These are phyloP conservation scores for Asterophora lycoperdoides DNA, from an alignment of 768 basidiomycete genomes.

Conservation along the genomic window DNA sequence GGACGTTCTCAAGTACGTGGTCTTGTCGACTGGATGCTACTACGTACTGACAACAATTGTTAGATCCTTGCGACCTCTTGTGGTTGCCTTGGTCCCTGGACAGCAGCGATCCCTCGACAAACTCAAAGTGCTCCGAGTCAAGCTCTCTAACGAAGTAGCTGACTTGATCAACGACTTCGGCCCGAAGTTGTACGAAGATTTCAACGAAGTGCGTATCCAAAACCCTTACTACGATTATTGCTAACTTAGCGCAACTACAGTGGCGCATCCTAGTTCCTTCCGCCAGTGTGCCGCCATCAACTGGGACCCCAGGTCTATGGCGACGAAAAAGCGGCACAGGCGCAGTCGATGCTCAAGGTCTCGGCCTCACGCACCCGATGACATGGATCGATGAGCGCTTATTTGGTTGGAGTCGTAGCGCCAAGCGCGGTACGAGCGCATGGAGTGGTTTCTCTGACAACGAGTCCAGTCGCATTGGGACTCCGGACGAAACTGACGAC, in stretches of 20 bases:
- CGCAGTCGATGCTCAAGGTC: slow-evolving; percentile 82
- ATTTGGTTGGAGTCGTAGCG: slow-evolving; percentile 86
- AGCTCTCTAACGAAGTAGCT: slow-evolving; percentile 80
- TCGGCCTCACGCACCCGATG: slow-evolving; percentile 87
- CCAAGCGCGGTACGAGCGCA: slow-evolving; percentile 77
- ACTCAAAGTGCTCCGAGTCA: slow-evolving; percentile 67
- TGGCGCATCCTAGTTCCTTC: slow-evolving; percentile 79
- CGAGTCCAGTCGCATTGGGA: slow-evolving; percentile 58
- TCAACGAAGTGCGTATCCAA: slow-evolving; percentile 57
- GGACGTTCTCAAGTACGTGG: slow-evolving; percentile 88
- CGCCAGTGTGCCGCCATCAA: slow-evolving; percentile 80
- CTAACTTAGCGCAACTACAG: slow-evolving; percentile 31
- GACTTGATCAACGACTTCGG: slow-evolving; percentile 85
- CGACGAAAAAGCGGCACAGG: slow-evolving; percentile 76
- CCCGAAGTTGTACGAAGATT: slow-evolving; percentile 82
- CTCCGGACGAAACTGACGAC: slow-evolving; percentile 78
- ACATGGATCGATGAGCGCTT: slow-evolving; percentile 92
- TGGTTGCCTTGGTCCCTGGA: slow-evolving; percentile 85
- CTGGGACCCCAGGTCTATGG: slow-evolving; percentile 70
- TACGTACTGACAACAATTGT: slow-evolving; percentile 7
- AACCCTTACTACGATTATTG: slow-evolving; percentile 6
- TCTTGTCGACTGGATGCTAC: not conserved
- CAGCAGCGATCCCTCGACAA: slow-evolving; percentile 78
- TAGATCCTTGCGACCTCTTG: slow-evolving; percentile 85
- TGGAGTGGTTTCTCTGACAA: slow-evolving; percentile 63